A percentile compares a stretch with the other conserved stretches of the same genome.
Conservation (phyloP, 257 asterid species). For the Fraxinus excelsior region DNA sequence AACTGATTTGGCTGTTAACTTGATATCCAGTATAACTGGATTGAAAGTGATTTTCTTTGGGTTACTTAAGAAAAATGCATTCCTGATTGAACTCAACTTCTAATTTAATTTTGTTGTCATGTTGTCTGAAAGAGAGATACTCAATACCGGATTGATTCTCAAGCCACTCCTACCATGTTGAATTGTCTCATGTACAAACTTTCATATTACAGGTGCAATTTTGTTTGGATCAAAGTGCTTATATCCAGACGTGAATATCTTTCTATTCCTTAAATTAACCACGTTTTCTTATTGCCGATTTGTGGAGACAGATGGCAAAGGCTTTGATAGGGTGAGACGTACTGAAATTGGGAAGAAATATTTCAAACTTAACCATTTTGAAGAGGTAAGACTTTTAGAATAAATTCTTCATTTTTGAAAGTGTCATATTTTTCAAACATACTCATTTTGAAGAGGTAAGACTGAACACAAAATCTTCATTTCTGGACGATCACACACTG, state of each 20-base stretch:
- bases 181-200: slow-evolving; percentile 97
- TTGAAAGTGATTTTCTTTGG: neutral
- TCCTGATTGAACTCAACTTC: slow-evolving; percentile 4
- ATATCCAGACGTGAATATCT: neutral
- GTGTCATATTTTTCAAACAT: neutral
- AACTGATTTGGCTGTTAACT: neutral
- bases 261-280: slow-evolving; percentile 6
- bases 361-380: slow-evolving; percentile 90
- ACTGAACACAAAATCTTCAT: neutral
- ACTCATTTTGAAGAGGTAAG: neutral
- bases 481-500: neutral
- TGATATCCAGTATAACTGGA: neutral
- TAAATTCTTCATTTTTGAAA: slow-evolving; percentile 8
- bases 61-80: slow-evolving; percentile 7
- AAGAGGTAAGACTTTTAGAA: slow-evolving; percentile 60
- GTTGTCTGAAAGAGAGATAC: slow-evolving; percentile 81
- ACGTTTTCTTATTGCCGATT: slow-evolving; percentile 52
- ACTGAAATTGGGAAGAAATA: slow-evolving; percentile 96
- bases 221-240: slow-evolving; percentile 12
- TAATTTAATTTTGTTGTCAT: slow-evolving; percentile 24
- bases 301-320: slow-evolving; percentile 95
- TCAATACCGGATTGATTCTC: slow-evolving; percentile 89
- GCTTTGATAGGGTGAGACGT: slow-evolving; percentile 87
- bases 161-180: slow-evolving; percentile 97
- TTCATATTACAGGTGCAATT: slow-evolving; percentile 82